These are phyloP conservation scores for Cytospora schulzeri DNA, from an alignment of 2,329 filamentous ascomycete genomes.

Conservation along the genomic window DNA sequence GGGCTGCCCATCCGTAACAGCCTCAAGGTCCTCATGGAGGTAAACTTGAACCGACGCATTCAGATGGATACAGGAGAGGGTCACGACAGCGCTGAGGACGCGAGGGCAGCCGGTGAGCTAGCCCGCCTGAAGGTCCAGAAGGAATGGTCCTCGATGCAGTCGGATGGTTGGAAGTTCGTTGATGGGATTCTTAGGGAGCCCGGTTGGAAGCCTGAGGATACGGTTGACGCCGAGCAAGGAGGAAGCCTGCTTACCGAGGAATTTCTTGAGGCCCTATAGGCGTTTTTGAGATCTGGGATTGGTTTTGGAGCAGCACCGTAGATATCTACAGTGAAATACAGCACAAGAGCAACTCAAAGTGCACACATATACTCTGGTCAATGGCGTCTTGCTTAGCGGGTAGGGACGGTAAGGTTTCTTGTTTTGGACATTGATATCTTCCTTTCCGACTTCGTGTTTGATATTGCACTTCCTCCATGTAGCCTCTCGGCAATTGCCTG, in stretches of 20 bases:
- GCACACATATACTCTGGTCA: neutral
- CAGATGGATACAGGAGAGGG: conserved; percentile 70
- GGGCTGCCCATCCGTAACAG: conserved; percentile 78
- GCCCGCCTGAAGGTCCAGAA: conserved; percentile 71
- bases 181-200: conserved; percentile 41
- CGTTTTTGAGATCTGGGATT: conserved; percentile 1
- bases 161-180: conserved; percentile 66
- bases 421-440: neutral
- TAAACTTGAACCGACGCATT: conserved; percentile 73
- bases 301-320: neutral
- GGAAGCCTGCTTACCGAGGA: conserved; percentile 40
- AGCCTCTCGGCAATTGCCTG: too few species aligned
- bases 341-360: neutral
- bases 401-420: neutral
- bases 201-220: conserved; percentile 17
- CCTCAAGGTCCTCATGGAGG: conserved; percentile 73
- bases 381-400: neutral
- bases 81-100: conserved; percentile 92
- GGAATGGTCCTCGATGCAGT: conserved; percentile 69
- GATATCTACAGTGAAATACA: conserved; percentile 8
- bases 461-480: neutral
- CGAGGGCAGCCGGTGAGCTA: conserved; percentile 83
- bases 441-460: neutral
- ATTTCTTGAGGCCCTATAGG: conserved; percentile 39
- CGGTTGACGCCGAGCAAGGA: conserved; percentile 8